Base-by-base conservation (phyloP, 306 rosid species). In the Cicer chorassanicum region DNA sequence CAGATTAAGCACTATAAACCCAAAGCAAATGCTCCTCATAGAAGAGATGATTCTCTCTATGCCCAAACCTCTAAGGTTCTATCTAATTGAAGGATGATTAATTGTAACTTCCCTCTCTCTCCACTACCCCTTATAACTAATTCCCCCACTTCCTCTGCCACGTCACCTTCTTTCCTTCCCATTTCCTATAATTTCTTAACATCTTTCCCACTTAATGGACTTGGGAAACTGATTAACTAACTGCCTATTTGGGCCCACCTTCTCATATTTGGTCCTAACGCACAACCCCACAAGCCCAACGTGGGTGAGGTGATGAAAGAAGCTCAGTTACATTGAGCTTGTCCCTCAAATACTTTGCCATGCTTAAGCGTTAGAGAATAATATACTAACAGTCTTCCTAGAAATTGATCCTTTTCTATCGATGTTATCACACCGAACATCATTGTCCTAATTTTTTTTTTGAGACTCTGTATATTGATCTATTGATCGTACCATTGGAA, bases 401-500 rank as follows among this genome's bases (percentile, higher is more conserved):
- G 60, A 54, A 24, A 24, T 24, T 24, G 34, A 24, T 24, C 34
- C 34, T 24, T 24, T 24, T 24, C 34, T 24, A 24, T 24, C 34
- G 34, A 24, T 24, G 34, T 24, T 24, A 24, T 24, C 34, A 2
- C 34, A 24, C 4, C 34, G 4, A 24, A 24, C 34, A 24, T 24
- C 34, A 24, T 24, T 3, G 34, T 24, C 34, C 34, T 2, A 24
- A 24, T 24, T 24, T 2, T 24, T 16, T 74, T 21, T 76, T 29
- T 29, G 49, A 53, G 41, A 54, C 50, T 24, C 45, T 50, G 34
- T 24, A 29, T 70, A 21, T 71, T 14, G 73, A 68, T 69, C 63
- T 70, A 21, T 71, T 14, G 73, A 68, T 69, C 63, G 14, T 16
- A 24, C 64, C 75, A 38, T 42, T 24, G 16, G 16, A 44, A 16